These are phyloP conservation scores for Cucumis variabilis DNA, from an alignment of 331 rosid genomes.

Conservation along the genomic window DNA sequence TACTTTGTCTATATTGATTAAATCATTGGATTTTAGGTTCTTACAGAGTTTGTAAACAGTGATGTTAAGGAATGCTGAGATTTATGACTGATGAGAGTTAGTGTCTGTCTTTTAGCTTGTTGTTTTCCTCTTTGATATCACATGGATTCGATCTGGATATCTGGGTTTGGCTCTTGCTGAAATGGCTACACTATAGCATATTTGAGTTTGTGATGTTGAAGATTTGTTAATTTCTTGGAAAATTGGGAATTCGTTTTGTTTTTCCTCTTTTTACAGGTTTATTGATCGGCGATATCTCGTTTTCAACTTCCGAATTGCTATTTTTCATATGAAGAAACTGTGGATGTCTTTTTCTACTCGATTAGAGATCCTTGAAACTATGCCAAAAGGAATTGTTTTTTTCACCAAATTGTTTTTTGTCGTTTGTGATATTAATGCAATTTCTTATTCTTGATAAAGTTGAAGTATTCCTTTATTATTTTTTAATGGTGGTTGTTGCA, in stretches of 20 bases:
- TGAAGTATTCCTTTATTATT: background rate
- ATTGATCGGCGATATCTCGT: background rate
- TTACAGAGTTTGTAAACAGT: background rate
- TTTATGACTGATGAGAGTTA: background rate
- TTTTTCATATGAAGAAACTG: background rate
- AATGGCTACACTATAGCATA: background rate
- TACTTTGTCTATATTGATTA: background rate
- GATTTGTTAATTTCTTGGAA: background rate
- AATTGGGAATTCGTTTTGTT: background rate
- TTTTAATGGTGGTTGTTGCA: background rate
- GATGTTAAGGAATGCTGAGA: background rate
- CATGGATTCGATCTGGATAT: background rate
- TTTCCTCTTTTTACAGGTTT: background rate
- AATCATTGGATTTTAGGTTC: background rate
- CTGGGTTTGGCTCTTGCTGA: background rate
- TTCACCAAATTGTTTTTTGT: background rate
- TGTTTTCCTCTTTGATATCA: background rate
- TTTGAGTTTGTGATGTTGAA: background rate
- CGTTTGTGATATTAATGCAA: background rate
- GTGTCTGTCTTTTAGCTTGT: background rate
- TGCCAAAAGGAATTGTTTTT: background rate
- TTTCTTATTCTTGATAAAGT: background rate
- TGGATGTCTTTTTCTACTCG: background rate
- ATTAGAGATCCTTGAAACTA: background rate
- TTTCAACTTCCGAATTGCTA: background rate